These are phyloP conservation scores for Globisporangium perplexum DNA, from an alignment of 352 stramenopile genomes.

Conservation along the genomic window DNA sequence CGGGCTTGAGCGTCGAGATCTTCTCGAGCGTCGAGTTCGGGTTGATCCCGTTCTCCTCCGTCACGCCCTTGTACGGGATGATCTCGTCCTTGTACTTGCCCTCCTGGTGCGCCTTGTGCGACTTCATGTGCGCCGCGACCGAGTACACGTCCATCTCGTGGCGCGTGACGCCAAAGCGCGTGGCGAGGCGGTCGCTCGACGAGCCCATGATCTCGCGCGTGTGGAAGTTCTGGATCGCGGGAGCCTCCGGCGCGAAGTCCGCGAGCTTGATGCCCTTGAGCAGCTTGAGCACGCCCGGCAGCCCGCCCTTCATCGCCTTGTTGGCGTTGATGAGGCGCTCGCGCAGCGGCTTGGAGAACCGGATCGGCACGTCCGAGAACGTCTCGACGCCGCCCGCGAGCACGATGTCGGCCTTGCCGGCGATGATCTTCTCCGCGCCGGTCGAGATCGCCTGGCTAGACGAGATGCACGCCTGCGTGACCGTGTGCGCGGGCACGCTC, in stretches of 20 bases:
- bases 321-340: conserved; percentile 80
- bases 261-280: conserved; percentile 93
- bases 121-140: conserved; percentile 91
- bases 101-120: conserved; percentile 92
- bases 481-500: conserved; percentile 93
- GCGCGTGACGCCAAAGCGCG: conserved; percentile 93
- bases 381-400: conserved; percentile 95
- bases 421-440: conserved; percentile 95
- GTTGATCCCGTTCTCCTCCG: conserved; percentile 97
- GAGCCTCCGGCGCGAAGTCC: conserved; percentile 91
- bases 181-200: conserved; percentile 91
- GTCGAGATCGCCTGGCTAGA: conserved; percentile 93
- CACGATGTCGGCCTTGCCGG: conserved; percentile 93
- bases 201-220: conserved; percentile 99
- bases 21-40: conserved; percentile 93
- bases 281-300: conserved; percentile 85
- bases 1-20: conserved; percentile 95
- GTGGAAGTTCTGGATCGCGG: conserved; percentile 98
- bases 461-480: conserved; percentile 96
- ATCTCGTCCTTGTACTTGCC: conserved; percentile 93
- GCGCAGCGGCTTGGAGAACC: conserved; percentile 86
- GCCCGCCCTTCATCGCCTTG: conserved; percentile 95
- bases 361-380: conserved; percentile 97
- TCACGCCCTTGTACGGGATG: conserved; percentile 93
- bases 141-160: conserved; percentile 97